Percentiles rank a stretch among this genome's conserved stretches.
phyloP scores from a whole-genome alignment of 495 filamentous ascomycete genomes.

The Tuber microsphaerosporum region DNA sequence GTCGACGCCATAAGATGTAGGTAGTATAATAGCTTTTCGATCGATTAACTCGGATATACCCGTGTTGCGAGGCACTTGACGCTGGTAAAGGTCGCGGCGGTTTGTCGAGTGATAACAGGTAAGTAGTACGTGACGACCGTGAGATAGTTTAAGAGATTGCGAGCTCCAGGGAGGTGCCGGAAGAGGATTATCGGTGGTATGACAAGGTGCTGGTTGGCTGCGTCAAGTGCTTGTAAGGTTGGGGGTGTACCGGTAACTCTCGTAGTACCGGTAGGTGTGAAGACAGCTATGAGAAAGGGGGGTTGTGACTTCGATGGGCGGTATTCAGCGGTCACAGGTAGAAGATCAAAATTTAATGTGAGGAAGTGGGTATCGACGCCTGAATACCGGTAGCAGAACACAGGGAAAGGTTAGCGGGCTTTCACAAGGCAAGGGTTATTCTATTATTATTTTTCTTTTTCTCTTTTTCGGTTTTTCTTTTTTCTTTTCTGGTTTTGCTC shows the following conservation, averaged over 20 bases:
- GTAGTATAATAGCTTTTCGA: slow-evolving; percentile 3
- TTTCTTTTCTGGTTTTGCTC: not conserved
- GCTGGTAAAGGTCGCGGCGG: not conserved
- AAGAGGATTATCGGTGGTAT: slow-evolving; percentile 1
- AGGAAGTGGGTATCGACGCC: not conserved
- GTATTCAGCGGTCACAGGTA: not conserved
- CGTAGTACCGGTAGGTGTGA: not conserved
- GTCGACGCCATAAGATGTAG: slow-evolving; percentile 54
- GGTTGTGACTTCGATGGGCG: not conserved
- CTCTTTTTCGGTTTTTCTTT: not conserved
- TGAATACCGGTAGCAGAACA: not conserved
- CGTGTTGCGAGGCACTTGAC: not conserved
- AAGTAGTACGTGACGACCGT: slow-evolving; percentile 19
- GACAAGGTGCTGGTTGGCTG: not conserved
- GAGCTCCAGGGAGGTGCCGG: slow-evolving; percentile 9
- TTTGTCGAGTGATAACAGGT: slow-evolving; percentile 5
- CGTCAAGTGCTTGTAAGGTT: not conserved
- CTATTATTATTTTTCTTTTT: no score
- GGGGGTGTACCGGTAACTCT: not conserved
- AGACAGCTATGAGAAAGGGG: not conserved
- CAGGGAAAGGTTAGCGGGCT: not conserved
- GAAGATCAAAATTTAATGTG: not conserved
- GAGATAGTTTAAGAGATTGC: slow-evolving; percentile 2
- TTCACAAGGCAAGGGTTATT: slow-evolving; percentile 3
- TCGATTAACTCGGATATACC: not conserved